A percentile compares a stretch with the other conserved stretches of the same genome.
Conservation (phyloP, 257 asterid genomes). For the Capsicum pubescens region DNA sequence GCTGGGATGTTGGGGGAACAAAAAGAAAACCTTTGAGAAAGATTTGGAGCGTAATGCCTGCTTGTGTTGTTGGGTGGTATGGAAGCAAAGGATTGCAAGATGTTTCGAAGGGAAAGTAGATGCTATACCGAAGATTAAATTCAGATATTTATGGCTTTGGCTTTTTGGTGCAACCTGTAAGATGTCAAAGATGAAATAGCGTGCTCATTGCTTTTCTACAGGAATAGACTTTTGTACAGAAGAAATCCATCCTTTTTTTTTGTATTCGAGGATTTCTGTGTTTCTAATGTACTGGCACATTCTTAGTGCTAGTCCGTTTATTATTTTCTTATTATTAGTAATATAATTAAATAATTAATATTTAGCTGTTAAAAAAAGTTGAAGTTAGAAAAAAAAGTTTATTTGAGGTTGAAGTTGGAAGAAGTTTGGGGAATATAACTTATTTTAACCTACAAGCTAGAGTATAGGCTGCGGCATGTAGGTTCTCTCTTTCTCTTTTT, state of each 20-base stretch:
- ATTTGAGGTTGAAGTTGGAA: neutral
- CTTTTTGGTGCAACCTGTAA: neutral
- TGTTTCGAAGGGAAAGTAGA: neutral
- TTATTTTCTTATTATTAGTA: neutral
- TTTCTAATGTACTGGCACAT: slow-evolving; percentile 7
- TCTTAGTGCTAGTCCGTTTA: neutral
- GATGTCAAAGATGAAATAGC: slow-evolving; percentile 9
- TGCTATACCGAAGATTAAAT: slow-evolving; percentile 8
- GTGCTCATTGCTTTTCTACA: slow-evolving; percentile 11
- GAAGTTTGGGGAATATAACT: neutral
- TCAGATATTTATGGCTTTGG: neutral
- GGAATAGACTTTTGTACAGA: neutral
- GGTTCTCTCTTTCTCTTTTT: neutral
- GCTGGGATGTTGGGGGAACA: slow-evolving; percentile 11
- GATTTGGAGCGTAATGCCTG: neutral
- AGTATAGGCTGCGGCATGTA: neutral
- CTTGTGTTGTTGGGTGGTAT: neutral
- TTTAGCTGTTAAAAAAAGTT: neutral
- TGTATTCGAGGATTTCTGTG: neutral
- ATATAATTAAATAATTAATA: neutral
- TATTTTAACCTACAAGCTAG: neutral
- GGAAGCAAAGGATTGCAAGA: neutral
- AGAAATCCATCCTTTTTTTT: neutral
- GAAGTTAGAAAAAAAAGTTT: neutral
- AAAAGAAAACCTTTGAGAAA: neutral